Percentiles rank a stretch among this genome's conserved stretches.
These are phyloP conservation scores for Podosphaera xanthii DNA, from an alignment of 2,329 filamentous ascomycete species.

Conservation along the genomic window DNA sequence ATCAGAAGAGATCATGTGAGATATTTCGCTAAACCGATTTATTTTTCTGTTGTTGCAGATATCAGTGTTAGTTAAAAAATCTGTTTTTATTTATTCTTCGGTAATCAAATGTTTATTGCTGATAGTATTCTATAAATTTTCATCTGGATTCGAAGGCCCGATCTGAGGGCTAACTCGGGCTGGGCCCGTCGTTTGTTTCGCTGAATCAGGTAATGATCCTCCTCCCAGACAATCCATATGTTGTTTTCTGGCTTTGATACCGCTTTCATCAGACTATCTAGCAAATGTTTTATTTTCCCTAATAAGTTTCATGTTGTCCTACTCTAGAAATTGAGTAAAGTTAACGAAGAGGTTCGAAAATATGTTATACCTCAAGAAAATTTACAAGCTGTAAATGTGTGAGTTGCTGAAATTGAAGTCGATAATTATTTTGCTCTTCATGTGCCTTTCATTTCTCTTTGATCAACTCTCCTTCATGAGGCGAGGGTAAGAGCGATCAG, in stretches of 20 bases:
- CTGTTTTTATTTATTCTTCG: no score
- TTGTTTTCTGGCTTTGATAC: not conserved
- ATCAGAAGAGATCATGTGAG: not conserved
- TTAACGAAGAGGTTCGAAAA: no score
- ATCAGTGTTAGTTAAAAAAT: no score
- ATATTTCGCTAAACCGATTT: not conserved
- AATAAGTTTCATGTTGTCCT: no score
- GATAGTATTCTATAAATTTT: not conserved
- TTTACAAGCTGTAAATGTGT: not conserved
- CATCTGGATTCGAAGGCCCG: not conserved
- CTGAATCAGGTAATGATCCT: not conserved
- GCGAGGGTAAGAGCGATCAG: slow-evolving; percentile 3
- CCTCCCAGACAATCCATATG: not conserved
- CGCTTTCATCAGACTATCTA: not conserved
- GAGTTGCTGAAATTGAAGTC: not conserved
- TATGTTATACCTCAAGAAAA: not conserved
- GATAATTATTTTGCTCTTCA: not conserved
- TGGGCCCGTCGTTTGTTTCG: not conserved
- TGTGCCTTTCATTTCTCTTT: slow-evolving; percentile 1
- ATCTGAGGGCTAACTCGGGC: not conserved
- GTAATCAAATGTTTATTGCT: no score
- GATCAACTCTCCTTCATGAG: slow-evolving; percentile 3
- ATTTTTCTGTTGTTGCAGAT: no score
- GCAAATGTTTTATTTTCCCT: not conserved
- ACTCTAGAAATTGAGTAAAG: no score